A percentile compares a stretch with the other conserved stretches of the same genome.
phyloP scores from a whole-genome alignment of 805 yeast genomes.

The Candida boleticola region DNA sequence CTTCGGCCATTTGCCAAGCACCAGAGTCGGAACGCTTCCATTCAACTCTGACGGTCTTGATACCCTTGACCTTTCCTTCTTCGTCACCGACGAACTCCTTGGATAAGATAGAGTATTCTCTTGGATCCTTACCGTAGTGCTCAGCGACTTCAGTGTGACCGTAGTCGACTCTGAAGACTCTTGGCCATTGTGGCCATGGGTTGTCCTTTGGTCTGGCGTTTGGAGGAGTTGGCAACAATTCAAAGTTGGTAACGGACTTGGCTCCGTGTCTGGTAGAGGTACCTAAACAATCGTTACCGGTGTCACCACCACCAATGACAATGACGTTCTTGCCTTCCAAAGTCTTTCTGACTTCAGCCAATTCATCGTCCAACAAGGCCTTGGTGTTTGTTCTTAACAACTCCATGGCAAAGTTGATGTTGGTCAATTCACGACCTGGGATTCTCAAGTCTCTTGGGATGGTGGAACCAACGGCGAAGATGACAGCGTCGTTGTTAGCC shows the following conservation, averaged over 20 bases:
- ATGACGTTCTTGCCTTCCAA: slow-evolving; percentile 86
- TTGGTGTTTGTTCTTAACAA: slow-evolving; percentile 84
- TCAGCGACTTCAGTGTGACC: slow-evolving; percentile 95
- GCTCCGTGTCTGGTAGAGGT: slow-evolving; percentile 98
- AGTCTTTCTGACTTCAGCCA: slow-evolving; percentile 70
- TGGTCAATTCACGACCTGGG: slow-evolving; percentile 88
- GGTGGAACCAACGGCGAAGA: slow-evolving; percentile 91
- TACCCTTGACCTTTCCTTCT: slow-evolving; percentile 91
- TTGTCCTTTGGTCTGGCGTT: slow-evolving; percentile 83
- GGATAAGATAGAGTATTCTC: slow-evolving; percentile 92
- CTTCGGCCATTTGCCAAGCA: slow-evolving; percentile 98
- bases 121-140: slow-evolving; percentile 95
- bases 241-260: slow-evolving; percentile 88
- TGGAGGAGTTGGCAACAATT: slow-evolving; percentile 91
- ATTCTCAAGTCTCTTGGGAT: slow-evolving; percentile 93
- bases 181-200: slow-evolving; percentile 99
- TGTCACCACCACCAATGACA: slow-evolving; percentile 99
- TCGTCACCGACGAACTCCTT: slow-evolving; percentile 96
- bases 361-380: slow-evolving; percentile 77
- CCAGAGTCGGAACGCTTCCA: slow-evolving; percentile 96
- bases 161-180: slow-evolving; percentile 95
- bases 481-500: slow-evolving; percentile 71
- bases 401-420: slow-evolving; percentile 94
- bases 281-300: slow-evolving; percentile 98
- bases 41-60: slow-evolving; percentile 94